phyloP scores from a whole-genome alignment of 1,139 yeast species.

The Candida neerlandica region DNA sequence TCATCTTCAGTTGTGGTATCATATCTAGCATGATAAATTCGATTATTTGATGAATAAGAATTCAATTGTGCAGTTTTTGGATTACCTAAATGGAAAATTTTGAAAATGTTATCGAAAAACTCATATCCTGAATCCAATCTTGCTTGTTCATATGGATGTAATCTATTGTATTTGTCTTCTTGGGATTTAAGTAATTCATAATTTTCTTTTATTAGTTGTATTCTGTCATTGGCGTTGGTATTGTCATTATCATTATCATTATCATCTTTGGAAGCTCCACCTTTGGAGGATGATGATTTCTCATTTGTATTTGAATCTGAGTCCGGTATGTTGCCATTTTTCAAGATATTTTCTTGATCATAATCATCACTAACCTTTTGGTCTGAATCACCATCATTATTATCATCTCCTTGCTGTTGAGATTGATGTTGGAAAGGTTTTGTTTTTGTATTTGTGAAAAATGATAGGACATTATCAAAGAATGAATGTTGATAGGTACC shows the following conservation, averaged over 20 bases:
- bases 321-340: neutral
- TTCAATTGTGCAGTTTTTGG: constrained; percentile 32
- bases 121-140: constrained; percentile 25
- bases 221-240: no score
- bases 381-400: neutral
- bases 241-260: neutral
- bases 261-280: neutral
- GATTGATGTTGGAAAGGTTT: constrained; percentile 5
- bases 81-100: constrained; percentile 37
- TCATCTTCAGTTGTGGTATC: constrained; percentile 32
- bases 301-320: neutral
- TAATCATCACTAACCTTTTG: neutral
- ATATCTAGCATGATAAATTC: constrained; percentile 54
- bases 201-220: constrained; percentile 12
- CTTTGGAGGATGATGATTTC: neutral
- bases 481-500: constrained; percentile 9
- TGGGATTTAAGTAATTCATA: constrained; percentile 18
- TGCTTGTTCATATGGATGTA: constrained; percentile 9
- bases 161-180: constrained; percentile 17
- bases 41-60: constrained; percentile 36
- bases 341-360: neutral
- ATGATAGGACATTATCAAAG: neutral
- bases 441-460: constrained; percentile 4
- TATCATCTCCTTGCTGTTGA: neutral
- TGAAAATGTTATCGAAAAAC: constrained; percentile 40